A percentile compares a stretch with the other conserved stretches of the same genome.
Evolutionary conservation across 2,329 filamentous ascomycete genomes (phyloP).

Genomic region (Cladophialophora bantiana): DNA sequence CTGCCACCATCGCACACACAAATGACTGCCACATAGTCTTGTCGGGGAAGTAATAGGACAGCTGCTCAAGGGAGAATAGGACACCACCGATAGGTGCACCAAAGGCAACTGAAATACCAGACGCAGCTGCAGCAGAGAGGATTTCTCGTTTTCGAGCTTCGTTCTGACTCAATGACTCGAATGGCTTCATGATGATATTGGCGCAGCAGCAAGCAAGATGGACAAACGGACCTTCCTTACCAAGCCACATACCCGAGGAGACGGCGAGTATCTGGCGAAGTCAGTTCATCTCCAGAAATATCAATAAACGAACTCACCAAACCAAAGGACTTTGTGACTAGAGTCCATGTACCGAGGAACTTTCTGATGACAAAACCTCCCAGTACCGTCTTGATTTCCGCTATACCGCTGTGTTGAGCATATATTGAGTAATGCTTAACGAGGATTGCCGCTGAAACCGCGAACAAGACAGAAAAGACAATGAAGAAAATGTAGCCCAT

Average conservation of each 20-base stretch:
- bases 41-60: conserved; percentile 97
- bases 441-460: conserved; percentile 76
- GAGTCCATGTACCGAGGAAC: conserved; percentile 86
- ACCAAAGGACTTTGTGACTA: conserved; percentile 87
- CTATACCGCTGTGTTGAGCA: conserved; percentile 93
- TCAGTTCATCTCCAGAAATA: conserved; percentile 40
- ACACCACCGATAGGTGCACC: conserved; percentile 94
- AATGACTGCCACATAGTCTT: conserved; percentile 99
- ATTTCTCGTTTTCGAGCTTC: conserved; percentile 95
- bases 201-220: conserved; percentile 97
- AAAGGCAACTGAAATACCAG: conserved; percentile 92
- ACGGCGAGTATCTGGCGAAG: conserved; percentile 79
- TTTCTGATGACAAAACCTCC: conserved; percentile 90
- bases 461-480: conserved; percentile 79
- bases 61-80: conserved; percentile 93
- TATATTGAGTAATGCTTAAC: conserved; percentile 85
- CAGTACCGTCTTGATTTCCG: conserved; percentile 95
- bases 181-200: conserved; percentile 90
- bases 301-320: conserved; percentile 62
- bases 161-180: conserved; percentile 79
- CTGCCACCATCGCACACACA: conserved; percentile 98
- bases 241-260: conserved; percentile 93
- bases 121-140: conserved; percentile 87
- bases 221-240: conserved; percentile 93
- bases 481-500: conserved; percentile 89